Evolutionary conservation across 192 early-diverging fungal genomes (phyloP).

Genomic region (Coemansia sp.): DNA sequence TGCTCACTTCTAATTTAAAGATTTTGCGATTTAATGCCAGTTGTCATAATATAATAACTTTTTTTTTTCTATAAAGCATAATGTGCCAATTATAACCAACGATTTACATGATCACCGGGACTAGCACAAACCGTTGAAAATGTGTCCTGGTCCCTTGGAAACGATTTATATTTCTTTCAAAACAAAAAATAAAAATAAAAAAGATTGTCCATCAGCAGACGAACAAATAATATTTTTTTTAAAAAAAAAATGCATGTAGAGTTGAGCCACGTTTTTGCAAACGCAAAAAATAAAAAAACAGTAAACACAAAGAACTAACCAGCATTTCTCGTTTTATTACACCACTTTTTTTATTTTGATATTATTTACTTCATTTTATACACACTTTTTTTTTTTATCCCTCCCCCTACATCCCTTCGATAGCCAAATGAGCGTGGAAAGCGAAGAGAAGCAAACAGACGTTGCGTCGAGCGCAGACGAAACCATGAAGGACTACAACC

Average conservation of each 20-base stretch:
- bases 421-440: constrained; percentile 1
- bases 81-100: too few relatives aligned
- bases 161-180: neutral
- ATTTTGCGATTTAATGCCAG: too few relatives aligned
- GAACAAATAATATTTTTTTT: neutral
- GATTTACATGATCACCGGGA: too few relatives aligned
- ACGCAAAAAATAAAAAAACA: too few relatives aligned
- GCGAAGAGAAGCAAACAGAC: neutral
- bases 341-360: neutral
- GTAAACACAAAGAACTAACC: neutral
- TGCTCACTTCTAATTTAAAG: too few relatives aligned
- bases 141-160: neutral
- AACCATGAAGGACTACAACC: constrained; percentile 24
- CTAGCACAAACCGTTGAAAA: too few relatives aligned
- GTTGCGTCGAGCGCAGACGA: neutral
- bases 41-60: too few relatives aligned
- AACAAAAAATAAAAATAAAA: neutral
- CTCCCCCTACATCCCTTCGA: neutral
- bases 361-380: neutral
- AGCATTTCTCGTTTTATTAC: neutral
- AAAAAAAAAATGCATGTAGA: too few relatives aligned
- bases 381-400: neutral
- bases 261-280: too few relatives aligned
- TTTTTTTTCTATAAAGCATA: too few relatives aligned
- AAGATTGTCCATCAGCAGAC: neutral